Evolutionary conservation across 148 eudicot species (phyloP).

Genomic region (Diospyros kaki): DNA sequence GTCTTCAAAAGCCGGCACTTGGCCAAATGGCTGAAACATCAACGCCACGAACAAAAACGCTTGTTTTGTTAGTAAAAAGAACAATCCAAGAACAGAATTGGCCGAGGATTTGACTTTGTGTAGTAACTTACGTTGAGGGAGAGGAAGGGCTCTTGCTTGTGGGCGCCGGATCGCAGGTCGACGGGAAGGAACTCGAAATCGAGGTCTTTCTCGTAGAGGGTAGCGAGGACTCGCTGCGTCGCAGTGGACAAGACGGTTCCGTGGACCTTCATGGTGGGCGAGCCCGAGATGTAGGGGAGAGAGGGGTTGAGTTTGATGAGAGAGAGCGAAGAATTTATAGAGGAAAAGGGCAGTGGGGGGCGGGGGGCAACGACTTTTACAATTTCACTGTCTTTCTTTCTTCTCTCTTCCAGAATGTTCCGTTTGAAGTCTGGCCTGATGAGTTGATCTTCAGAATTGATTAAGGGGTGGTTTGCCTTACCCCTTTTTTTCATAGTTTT

Average conservation of each 20-base stretch:
- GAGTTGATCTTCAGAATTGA: too few relatives aligned
- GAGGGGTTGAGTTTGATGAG: too few relatives aligned
- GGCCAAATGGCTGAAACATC: slow-evolving; percentile 43
- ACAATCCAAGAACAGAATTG: neutral
- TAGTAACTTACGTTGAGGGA: slow-evolving; percentile 31
- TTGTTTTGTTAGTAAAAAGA: neutral
- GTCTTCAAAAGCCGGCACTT: slow-evolving; percentile 42
- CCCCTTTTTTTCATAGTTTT: too few relatives aligned
- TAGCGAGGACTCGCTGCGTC: slow-evolving; percentile 24
- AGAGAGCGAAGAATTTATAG: too few relatives aligned
- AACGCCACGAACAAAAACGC: neutral
- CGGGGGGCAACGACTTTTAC: too few relatives aligned
- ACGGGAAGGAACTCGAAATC: slow-evolving; percentile 36
- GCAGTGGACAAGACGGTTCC: slow-evolving; percentile 26
- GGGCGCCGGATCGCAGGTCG: slow-evolving; percentile 29
- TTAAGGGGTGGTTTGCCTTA: too few relatives aligned
- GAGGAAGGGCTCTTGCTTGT: slow-evolving; percentile 31
- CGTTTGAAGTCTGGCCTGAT: too few relatives aligned
- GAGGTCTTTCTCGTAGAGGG: slow-evolving; percentile 36
- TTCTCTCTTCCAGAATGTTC: too few relatives aligned
- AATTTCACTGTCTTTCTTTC: too few relatives aligned
- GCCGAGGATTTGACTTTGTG: too few relatives aligned
- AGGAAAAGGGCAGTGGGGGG: too few relatives aligned
- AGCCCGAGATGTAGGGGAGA: too few relatives aligned
- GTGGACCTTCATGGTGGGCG: slow-evolving; percentile 27